Percentiles rank a stretch among this genome's conserved stretches.
These are phyloP conservation scores for Eustoma russellianum DNA, from an alignment of 257 asterid genomes.

Conservation along the genomic window DNA sequence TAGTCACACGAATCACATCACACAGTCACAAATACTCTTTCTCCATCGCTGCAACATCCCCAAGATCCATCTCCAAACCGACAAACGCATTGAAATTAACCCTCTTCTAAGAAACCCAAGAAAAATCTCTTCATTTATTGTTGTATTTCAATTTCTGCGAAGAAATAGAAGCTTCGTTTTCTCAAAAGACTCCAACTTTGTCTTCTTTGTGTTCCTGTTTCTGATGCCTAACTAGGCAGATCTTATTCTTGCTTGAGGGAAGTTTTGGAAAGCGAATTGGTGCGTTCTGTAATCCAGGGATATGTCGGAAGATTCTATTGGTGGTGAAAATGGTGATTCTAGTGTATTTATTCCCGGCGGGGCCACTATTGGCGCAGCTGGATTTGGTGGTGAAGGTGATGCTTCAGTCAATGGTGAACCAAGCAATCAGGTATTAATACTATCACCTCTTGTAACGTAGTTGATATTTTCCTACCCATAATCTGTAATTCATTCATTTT, in stretches of 20 bases:
- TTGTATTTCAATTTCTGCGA: too few species aligned
- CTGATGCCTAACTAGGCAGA: conserved; percentile 16
- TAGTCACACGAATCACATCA: too few species aligned
- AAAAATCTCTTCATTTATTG: too few species aligned
- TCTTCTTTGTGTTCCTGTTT: not conserved
- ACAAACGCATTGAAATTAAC: too few species aligned
- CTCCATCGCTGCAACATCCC: too few species aligned
- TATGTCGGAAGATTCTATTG: conserved; percentile 46
- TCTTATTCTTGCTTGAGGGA: conserved; percentile 20
- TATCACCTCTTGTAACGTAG: not conserved
- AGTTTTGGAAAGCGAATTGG: conserved; percentile 8
- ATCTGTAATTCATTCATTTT: not conserved
- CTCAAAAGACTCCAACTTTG: too few species aligned
- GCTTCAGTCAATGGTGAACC: conserved; percentile 18
- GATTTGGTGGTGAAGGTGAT: conserved; percentile 17
- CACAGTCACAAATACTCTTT: not conserved
- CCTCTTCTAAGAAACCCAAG: too few species aligned
- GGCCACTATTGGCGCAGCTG: conserved; percentile 22
- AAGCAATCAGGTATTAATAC: conserved; percentile 22
- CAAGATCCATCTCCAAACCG: too few species aligned
- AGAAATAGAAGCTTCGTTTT: too few species aligned
- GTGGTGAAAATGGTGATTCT: conserved; percentile 34
- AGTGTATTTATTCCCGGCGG: conserved; percentile 15
- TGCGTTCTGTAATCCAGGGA: conserved; percentile 31
- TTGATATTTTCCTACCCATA: not conserved